Evolutionary conservation across 208 protist genomes (phyloP), one percentile per base, ranked within the genome.

Genomic region (Trichomonas tenax): DNA sequence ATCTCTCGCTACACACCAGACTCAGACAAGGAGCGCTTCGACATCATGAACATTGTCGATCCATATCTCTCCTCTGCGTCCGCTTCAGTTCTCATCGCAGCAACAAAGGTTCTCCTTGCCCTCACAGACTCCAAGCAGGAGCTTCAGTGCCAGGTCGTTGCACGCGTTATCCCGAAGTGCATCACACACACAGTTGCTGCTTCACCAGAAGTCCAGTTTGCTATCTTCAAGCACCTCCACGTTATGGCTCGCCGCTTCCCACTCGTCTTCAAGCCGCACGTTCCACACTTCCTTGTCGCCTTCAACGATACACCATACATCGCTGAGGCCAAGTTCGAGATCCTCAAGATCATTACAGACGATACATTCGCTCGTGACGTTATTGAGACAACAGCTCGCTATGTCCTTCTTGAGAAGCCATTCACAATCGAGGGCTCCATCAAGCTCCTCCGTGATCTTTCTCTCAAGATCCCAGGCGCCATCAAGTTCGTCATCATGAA

Each of bases 41-140:
- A 96, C 34, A 31, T 96, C 63, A 96, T 96, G 93, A 96, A 96
- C 34, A 82, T 96, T 10, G 38, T 96, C 21, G 93, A 96, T 34
- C 49, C 63, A 82, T 81, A 38, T 34, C 34, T 96, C 14, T 38
- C 15, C 38, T 81, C 46, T 45, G 38, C 49, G 31, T 45, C 46
- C 15, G 21, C 49, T 82, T 49, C 93, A 17, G 46, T 96, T 63
- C 31, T 96, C 10, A 48, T 40, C 21, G 93, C 93, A 34, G 41
- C 51, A 0, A 40, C 36, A 3, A 96, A 96, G 40, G 40, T 96
- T 41, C 40, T 96, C n/a, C 26, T 96, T 21, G 63, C 46, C 26
- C 49, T 96, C 14, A 96, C 93, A 10, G 40, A 82, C 17, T 36
- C 63, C 21, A 49, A 34, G 4, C n/a, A 17, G 41, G 51, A 96